A percentile compares a stretch with the other conserved stretches of the same genome.
Conservation (phyloP, 305 asterid genomes). For the Petunia hybrid region DNA sequence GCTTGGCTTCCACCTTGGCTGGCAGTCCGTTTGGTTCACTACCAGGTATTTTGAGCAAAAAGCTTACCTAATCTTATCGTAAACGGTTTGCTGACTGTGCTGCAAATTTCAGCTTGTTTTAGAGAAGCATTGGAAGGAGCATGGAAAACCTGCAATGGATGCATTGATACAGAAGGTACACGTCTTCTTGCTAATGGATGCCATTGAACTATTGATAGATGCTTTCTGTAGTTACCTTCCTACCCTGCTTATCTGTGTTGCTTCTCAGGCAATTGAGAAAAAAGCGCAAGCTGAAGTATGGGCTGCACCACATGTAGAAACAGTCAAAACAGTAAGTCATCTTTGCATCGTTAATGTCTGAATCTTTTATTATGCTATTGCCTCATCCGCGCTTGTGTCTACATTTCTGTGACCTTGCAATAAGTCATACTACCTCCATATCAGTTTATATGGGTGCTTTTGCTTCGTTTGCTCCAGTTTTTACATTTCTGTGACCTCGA, state of each 20-base stretch:
- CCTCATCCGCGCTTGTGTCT: not conserved
- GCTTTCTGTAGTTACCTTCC: conserved; percentile 3
- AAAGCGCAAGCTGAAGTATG: conserved; percentile 77
- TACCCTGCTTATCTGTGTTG: conserved; percentile 22
- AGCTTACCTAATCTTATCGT: not conserved
- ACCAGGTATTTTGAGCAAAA: conserved; percentile 58
- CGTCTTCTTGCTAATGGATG: conserved; percentile 24
- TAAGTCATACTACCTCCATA: not conserved
- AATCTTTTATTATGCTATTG: conserved; percentile 7
- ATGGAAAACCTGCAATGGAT: conserved; percentile 83
- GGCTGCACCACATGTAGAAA: conserved; percentile 89
- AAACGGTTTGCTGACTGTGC: conserved; percentile 31
- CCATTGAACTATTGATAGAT: not conserved
- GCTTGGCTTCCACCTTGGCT: conserved; percentile 99
- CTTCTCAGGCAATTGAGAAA: conserved; percentile 73
- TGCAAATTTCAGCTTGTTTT: conserved; percentile 56
- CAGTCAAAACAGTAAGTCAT: conserved; percentile 70
- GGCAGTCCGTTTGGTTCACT: conserved; percentile 54
- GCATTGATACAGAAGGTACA: conserved; percentile 63
- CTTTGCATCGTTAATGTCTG: conserved; percentile 25
- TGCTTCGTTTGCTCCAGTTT: no score
- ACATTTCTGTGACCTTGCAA: not conserved
- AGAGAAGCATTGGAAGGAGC: conserved; percentile 79
- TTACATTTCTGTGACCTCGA: no score
- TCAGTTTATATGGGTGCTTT: no score